phyloP scores from a whole-genome alignment of 2,329 filamentous ascomycete genomes.

The Monosporascus sp. region DNA sequence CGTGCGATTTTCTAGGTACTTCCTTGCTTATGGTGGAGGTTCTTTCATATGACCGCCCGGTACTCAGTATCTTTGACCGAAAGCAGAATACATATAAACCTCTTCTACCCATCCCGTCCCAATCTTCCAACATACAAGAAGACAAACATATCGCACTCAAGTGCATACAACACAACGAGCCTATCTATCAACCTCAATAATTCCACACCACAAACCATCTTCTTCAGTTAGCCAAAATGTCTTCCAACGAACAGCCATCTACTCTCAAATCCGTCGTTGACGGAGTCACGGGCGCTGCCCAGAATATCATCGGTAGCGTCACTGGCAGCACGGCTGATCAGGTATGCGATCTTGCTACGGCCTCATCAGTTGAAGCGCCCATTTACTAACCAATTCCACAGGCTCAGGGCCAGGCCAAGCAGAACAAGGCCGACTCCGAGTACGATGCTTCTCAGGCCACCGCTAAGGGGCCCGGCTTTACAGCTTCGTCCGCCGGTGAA shows the following conservation, averaged over 20 bases:
- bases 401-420: constrained; percentile 56
- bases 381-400: constrained; percentile 20
- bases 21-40: constrained; percentile 1
- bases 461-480: constrained; percentile 66
- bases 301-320: constrained; percentile 65
- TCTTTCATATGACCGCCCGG: background rate
- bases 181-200: background rate
- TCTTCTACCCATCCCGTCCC: background rate
- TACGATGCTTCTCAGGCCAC: constrained; percentile 70
- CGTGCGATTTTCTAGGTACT: background rate
- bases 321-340: constrained; percentile 68
- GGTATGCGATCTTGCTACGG: constrained; percentile 27
- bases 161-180: background rate
- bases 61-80: background rate
- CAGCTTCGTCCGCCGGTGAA: constrained; percentile 64
- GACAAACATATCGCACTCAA: background rate
- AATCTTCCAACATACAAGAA: background rate
- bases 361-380: background rate
- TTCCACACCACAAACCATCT: constrained; percentile 9
- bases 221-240: constrained; percentile 28
- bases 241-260: constrained; percentile 50
- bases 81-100: background rate
- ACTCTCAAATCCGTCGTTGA: constrained; percentile 76
- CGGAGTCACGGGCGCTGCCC: constrained; percentile 65
- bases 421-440: constrained; percentile 61